Evolutionary conservation across 106 monocot species (phyloP), one percentile per base, ranked within the genome.

Genomic region (Phalaenopsis aphrodite): DNA sequence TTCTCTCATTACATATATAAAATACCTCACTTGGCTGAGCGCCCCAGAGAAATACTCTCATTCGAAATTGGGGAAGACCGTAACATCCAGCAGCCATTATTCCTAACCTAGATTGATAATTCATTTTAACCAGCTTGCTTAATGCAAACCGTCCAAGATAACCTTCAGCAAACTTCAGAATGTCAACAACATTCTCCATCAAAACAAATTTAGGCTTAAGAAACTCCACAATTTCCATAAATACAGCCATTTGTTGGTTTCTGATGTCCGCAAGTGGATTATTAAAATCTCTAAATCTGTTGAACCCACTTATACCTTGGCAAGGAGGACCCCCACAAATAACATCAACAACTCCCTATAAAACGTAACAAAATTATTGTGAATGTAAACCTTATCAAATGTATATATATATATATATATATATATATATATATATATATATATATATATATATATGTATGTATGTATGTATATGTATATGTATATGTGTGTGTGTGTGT

Each of bases 121-220:
- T 72, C 83, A 83, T 83, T 8, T 23, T 17, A 58, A 83, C 69
- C 17, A 99, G 79, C 30, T 88, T 43, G 21, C 93, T 91, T 2
- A 99, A 42, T 5, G 99, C 99, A 88, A 93, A 99, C 19, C 91
- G 79, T 41, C 93, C 99, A 2, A 99, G 57, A 78, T 79, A 91
- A 0, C 95, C 94, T 2, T 84, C 77, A 1, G 99, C 86, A 87
- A 99, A 99, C 41, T 90, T 95, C 3, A 99, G 37, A 12, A 99
- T 89, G 30, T 99, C 94, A 0, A 99, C 99, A 0, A 99, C 99
- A 89, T 99, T 99, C 58, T 99, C 99, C 99, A 95, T 99, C 0
- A 99, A 79, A 15, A 99, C 95, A 85, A 68, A 99, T 41, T 79
- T 94, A 11, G 99, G 94, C 43, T 93, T 94, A 1, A 99, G 76